Conservation (phyloP, 495 filamentous ascomycete genomes). For the Penicillium psychrofluorescens region DNA sequence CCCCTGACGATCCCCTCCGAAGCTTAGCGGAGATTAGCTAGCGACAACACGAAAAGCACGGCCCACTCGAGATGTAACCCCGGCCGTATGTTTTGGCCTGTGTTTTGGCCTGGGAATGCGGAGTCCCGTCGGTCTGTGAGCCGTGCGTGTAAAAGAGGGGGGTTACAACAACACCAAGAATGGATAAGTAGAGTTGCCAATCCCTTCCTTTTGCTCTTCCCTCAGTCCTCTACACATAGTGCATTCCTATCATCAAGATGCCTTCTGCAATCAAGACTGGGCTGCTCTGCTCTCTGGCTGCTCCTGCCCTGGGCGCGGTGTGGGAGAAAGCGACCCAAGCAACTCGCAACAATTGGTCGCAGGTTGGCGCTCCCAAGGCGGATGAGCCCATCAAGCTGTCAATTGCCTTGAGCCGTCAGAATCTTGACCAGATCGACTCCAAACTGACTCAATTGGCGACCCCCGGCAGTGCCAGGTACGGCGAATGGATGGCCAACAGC, state of each 20-base stretch:
- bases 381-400: slow-evolving; percentile 18
- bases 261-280: slow-evolving; percentile 10
- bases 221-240: background rate
- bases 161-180: background rate
- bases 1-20: too few relatives aligned
- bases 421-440: slow-evolving; percentile 46
- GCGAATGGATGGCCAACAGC: slow-evolving; percentile 46
- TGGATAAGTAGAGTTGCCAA: slow-evolving; percentile 10
- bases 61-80: slow-evolving; percentile 8
- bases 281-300: slow-evolving; percentile 12
- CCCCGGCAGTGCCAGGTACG: slow-evolving; percentile 46
- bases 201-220: slow-evolving; percentile 3
- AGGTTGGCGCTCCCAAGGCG: slow-evolving; percentile 2
- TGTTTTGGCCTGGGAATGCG: slow-evolving; percentile 3
- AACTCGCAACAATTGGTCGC: slow-evolving; percentile 7
- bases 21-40: too few relatives aligned
- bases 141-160: too few relatives aligned
- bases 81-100: background rate
- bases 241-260: slow-evolving; percentile 2
- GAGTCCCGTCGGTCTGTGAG: slow-evolving; percentile 6
- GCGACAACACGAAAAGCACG: background rate
- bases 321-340: slow-evolving; percentile 10
- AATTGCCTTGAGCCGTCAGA: slow-evolving; percentile 39
- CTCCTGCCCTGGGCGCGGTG: slow-evolving; percentile 11
- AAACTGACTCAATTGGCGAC: slow-evolving; percentile 49